phyloP scores from a whole-genome alignment of 352 stramenopile genomes.

The Phytophthora parvispora region DNA sequence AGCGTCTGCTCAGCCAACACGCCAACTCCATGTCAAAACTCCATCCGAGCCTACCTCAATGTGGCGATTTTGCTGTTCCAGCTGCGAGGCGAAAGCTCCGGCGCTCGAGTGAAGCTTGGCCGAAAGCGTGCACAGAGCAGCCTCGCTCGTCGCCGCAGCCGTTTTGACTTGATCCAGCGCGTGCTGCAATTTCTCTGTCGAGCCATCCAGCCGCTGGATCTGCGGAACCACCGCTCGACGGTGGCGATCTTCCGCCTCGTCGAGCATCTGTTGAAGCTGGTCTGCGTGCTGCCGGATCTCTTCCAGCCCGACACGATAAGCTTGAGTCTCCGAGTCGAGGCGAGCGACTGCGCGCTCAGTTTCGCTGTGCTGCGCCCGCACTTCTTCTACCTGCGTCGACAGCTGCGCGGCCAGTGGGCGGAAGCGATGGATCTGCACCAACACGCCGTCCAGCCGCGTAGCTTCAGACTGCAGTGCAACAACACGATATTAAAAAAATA shows the following conservation, averaged over 20 bases:
- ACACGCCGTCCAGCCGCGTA: conserved; percentile 52
- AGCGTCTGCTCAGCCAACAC: not conserved
- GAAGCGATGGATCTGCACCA: conserved; percentile 69
- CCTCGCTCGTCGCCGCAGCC: conserved; percentile 27
- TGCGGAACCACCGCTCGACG: conserved; percentile 13
- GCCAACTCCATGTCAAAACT: not conserved
- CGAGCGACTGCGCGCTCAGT: conserved; percentile 9
- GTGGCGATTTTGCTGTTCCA: conserved; percentile 37
- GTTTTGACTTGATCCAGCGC: conserved; percentile 22
- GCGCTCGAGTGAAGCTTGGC: conserved; percentile 46
- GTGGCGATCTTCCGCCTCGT: conserved; percentile 20
- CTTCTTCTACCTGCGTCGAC: conserved; percentile 21
- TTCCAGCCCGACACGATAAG: conserved; percentile 14
- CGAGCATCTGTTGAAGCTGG: conserved; percentile 24
- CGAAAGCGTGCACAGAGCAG: conserved; percentile 39
- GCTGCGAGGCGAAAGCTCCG: conserved; percentile 22
- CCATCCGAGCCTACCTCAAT: conserved; percentile 35
- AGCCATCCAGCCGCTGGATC: conserved; percentile 21
- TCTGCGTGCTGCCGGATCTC: conserved; percentile 21
- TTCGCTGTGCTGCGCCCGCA: conserved; percentile 21
- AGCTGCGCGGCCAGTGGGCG: conserved; percentile 48
- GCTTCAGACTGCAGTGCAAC: conserved; percentile 49
- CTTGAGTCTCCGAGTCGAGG: conserved; percentile 5
- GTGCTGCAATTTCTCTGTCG: conserved; percentile 27
- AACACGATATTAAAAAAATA: not conserved